Base-by-base conservation (phyloP, 306 rosid genomes). In the Rosa multiflora region DNA sequence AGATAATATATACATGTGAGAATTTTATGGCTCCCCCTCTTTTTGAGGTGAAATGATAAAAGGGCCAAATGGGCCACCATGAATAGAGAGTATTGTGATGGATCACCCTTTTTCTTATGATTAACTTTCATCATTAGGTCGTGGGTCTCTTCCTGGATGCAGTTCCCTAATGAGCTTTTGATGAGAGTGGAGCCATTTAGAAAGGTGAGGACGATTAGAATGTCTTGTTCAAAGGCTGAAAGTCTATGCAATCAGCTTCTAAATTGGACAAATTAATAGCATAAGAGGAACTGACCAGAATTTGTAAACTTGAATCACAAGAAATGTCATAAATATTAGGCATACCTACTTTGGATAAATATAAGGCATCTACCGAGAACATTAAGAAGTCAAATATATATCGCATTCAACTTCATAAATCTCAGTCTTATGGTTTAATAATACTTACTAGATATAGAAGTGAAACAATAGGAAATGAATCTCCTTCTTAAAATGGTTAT, bases 81-180 rank as follows among this genome's bases (percentile, higher is more conserved):
- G 72, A 56, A 20, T 51, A 47, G 21, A 21, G 15, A 71, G 63
- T 17, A 26, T 64, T 32, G 75, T 42, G 79, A 80, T 59, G 20
- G 81, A 76, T 82, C 44, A 75, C 53, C 83, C 61, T 70, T 29
- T 64, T 11, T 29, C 5, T 1, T 68, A 73, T 74, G 61, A 68
- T 8, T 20, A 23, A 68, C n/a, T 39, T 81, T 77, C 80, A 69
- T 71, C 47, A 37, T 79, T 59, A 70, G 35, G 10, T 43, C 1
- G 44, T 51, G 77, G 53, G 85, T 75, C 78, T 74, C 75, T 77
- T 76, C 76, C 84, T 76, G 83, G 70, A 88, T 76, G 71, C 71
- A 52, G 88, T 80, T 88, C 86, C 51, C 82, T 88, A 76, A 84
- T 82, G 49, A 62, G 74, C 4, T 80, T 75, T 20, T 17, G 48